Conservation (phyloP, 2,329 filamentous ascomycete genomes). For the Sordariomycetes sp. region DNA sequence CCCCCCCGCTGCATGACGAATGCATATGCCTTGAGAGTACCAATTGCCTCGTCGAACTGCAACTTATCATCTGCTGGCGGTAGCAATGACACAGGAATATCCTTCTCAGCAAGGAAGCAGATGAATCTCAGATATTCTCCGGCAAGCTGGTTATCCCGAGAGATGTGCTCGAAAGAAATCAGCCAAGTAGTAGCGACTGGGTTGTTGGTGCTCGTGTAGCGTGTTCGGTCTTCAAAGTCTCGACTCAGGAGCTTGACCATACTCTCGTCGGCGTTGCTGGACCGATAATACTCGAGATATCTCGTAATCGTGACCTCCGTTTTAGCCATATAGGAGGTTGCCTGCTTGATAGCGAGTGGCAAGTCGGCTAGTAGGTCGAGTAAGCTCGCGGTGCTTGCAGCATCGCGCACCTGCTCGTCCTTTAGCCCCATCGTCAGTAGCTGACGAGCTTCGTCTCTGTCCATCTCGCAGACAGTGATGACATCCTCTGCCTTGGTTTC, state of each 20-base stretch:
- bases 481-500: constrained; percentile 9
- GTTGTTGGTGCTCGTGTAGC: constrained; percentile 15
- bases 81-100: constrained; percentile 17
- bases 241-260: neutral
- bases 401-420: constrained; percentile 11
- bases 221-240: neutral
- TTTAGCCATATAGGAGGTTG: constrained; percentile 21
- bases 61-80: constrained; percentile 6
- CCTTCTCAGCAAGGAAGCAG: constrained; percentile 15
- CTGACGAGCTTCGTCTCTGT: constrained; percentile 9
- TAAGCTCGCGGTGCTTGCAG: constrained; percentile 11
- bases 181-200: constrained; percentile 20
- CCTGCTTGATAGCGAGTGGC: constrained; percentile 23
- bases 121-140: constrained; percentile 17
- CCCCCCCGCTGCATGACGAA: constrained; percentile 16
- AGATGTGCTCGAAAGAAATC: constrained; percentile 21
- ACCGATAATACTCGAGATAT: constrained; percentile 16
- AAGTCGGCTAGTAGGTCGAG: constrained; percentile 18
- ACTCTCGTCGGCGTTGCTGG: constrained; percentile 9
- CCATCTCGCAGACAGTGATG: neutral
- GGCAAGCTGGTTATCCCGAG: constrained; percentile 12
- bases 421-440: constrained; percentile 12
- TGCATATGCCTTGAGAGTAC: constrained; percentile 15
- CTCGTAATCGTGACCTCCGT: constrained; percentile 10
- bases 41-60: constrained; percentile 12